These are phyloP conservation scores for Lodderomyces orthopsilosis DNA, from an alignment of 1,139 yeast genomes.

Conservation along the genomic window DNA sequence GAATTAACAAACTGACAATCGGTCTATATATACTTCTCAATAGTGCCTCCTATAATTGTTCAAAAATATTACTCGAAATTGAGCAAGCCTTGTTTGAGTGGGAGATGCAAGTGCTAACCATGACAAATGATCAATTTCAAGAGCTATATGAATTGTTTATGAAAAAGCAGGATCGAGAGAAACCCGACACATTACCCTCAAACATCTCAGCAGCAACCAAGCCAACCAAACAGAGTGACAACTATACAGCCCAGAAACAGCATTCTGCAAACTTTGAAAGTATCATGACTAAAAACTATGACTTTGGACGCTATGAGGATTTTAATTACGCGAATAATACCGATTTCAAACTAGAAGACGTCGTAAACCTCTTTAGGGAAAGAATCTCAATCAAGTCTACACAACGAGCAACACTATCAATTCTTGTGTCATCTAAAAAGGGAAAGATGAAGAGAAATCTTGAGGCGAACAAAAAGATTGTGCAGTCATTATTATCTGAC, in stretches of 20 bases:
- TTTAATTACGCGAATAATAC: too few species aligned
- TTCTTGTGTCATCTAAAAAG: slow-evolving; percentile 12
- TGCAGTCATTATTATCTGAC: slow-evolving; percentile 4
- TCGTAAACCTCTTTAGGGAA: slow-evolving; percentile 29
- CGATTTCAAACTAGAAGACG: slow-evolving; percentile 16
- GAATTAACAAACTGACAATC: slow-evolving; percentile 47
- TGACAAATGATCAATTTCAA: slow-evolving; percentile 33
- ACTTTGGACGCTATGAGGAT: slow-evolving; percentile 17
- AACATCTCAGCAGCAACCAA: slow-evolving; percentile 1
- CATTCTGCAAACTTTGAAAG: slow-evolving; percentile 2
- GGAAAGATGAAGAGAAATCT: slow-evolving; percentile 7
- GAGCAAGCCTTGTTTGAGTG: slow-evolving; percentile 44
- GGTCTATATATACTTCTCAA: slow-evolving; percentile 50
- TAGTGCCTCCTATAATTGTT: slow-evolving; percentile 38
- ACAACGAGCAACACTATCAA: slow-evolving; percentile 24
- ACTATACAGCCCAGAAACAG: neutral
- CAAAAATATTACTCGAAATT: slow-evolving; percentile 37
- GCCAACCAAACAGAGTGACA: slow-evolving; percentile 3
- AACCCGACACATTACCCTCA: slow-evolving; percentile 16
- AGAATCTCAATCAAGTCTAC: slow-evolving; percentile 37
- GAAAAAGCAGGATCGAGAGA: slow-evolving; percentile 20
- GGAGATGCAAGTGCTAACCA: slow-evolving; percentile 21
- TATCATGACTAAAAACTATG: slow-evolving; percentile 5
- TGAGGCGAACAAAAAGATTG: slow-evolving; percentile 5
- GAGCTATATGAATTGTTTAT: slow-evolving; percentile 36